Evolutionary conservation across 305 asterid species (phyloP), one percentile per base, ranked within the genome.

Genomic region (Fraxinus dipetala): DNA sequence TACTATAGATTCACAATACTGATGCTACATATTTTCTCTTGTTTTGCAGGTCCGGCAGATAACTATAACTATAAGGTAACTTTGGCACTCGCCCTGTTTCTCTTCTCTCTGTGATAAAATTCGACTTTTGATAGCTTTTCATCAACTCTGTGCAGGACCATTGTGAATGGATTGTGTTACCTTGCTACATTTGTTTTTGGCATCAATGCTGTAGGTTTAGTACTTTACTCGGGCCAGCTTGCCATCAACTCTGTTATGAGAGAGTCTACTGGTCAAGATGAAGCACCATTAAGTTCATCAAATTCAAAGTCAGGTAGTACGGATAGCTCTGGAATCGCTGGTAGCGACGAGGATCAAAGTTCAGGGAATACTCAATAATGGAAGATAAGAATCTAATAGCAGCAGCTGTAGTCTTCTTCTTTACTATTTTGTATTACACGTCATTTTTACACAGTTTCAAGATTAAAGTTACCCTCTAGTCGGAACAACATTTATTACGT

Each of bases 121-220:
- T 75, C 3, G 72, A 79, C 75, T 83, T 51, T 80, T 20, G 45
- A 78, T 69, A 22, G 26, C 20, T 80, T 77, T 40, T 79, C 35
- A 22, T 84, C 74, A 76, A 76, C 26, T 80, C 14, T 40, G 6
- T 81, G 86, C 95, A 95, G 98, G 95, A 93, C 97, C 10, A 91
- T 93, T 48, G 79, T 95, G 61, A 92, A 95, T 40, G 99, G 99
- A 31, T 5, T 95, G 83, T 95, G 98, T 81, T 95, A 95, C 90
- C 95, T 95, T 18, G 99, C 98, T 18, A 92, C 98, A 43, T 95
- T 91, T 87, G 91, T 95, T 70, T 93, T 95, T 75, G 98, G 92
- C 28, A 87, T 90, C 89, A 94, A 95, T 83, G 88, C 97, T 69
- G 32, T 95, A 1, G 97, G 98, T 13, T 86, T 94, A 82, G 82